Evolutionary conservation across 257 asterid species (phyloP), one percentile per base, ranked within the genome.

Genomic region (Solanum pennellii): DNA sequence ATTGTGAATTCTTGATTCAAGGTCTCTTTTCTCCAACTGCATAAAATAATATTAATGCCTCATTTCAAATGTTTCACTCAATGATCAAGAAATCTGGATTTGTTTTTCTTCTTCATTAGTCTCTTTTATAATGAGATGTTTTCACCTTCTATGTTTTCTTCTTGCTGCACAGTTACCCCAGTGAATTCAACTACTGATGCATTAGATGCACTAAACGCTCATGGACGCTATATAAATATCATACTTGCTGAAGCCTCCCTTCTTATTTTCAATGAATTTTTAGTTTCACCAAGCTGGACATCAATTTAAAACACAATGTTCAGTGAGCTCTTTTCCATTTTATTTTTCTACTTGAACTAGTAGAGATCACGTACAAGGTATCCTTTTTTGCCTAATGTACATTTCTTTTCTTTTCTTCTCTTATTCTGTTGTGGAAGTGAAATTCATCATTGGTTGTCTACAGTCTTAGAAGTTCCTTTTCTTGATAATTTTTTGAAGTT

Each of bases 201-300:
- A 21, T 82, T 90, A 13, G 90, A 90, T 59, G 89, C 92, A 29
- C 75, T 95, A 88, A 88, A 88, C 16, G 88, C 92, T 11, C 87
- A 91, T 62, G 97, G 96, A 59, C 91, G 92, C 74, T 86, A 45
- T 5, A 88, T 92, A 10, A 92, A 95, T 56, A 90, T 94, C 37
- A 93, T 95, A 56, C 94, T 95, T n/a, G 94, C 93, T 2, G 93
- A 91, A 80, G 94, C 92, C 27, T 88, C 87, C 68, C 91, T 94
- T 66, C 88, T 93, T 14, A 94, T 94, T 93, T 93, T 90, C 9
- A 91, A 95, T 82, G 37, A 35, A 35, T 35, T 35, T 35, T 35
- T 35, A 35, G 37, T 35, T 35, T 35, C 37, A 35, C 37, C 37
- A 35, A 35, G 7, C 6, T 35, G 37, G 37, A 35, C 37, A 35